phyloP scores from a whole-genome alignment of 306 rosid species.

The Vicia faba region DNA sequence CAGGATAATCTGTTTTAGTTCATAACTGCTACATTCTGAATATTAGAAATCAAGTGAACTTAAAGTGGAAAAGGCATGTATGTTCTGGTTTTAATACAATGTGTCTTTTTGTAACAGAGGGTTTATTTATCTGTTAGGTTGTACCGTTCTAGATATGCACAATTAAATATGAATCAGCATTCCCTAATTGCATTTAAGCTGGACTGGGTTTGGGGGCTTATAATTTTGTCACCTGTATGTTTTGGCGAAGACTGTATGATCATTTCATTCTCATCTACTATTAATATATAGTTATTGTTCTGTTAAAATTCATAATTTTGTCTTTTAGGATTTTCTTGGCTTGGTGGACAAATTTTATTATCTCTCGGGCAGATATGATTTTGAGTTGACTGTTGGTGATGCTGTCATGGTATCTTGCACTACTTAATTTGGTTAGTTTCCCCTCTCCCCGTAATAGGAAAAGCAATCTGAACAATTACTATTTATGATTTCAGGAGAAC shows the following conservation, averaged over 20 bases:
- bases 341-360: too few species aligned
- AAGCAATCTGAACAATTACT: too few species aligned
- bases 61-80: slow-evolving; percentile 24
- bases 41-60: slow-evolving; percentile 23
- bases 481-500: too few species aligned
- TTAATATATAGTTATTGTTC: slow-evolving; percentile 16
- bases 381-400: too few species aligned
- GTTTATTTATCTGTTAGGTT: neutral
- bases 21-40: slow-evolving; percentile 11
- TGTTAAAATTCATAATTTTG: slow-evolving; percentile 40
- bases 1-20: neutral
- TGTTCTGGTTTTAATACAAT: neutral
- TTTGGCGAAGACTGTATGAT: neutral
- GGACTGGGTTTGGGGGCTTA: too few species aligned
- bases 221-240: too few species aligned
- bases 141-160: neutral
- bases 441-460: too few species aligned
- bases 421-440: too few species aligned
- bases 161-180: neutral
- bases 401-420: too few species aligned
- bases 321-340: too few species aligned
- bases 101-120: neutral
- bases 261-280: slow-evolving; percentile 20
- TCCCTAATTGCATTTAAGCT: too few species aligned
- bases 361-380: too few species aligned